Percentiles rank a stretch among this genome's conserved stretches.
Conservation (phyloP, 192 early-diverging fungal species). For the Entomortierella chlamydospora region DNA sequence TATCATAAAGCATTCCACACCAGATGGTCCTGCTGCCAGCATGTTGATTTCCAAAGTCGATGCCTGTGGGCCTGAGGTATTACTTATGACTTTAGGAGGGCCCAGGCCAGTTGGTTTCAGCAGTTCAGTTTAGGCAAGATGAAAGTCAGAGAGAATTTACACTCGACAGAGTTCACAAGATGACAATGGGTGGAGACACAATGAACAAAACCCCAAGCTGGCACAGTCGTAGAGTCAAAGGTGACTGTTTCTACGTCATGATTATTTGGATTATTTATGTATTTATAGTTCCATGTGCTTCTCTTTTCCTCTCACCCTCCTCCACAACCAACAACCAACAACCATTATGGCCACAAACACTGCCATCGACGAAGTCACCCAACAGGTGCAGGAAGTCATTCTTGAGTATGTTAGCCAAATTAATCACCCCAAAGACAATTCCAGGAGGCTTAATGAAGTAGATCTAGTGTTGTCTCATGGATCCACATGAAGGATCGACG, state of each 20-base stretch:
- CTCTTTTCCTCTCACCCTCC: not conserved
- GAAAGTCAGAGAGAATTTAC: no score
- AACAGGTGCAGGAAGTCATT: slow-evolving; percentile 47
- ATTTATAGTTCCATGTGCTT: not conserved
- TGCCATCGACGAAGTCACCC: slow-evolving; percentile 47
- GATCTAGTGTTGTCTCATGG: not conserved
- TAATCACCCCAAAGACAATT: no score
- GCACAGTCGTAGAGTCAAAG: no score
- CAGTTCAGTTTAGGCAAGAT: no score
- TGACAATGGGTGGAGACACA: no score
- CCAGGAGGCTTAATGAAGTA: not conserved
- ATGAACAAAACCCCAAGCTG: no score
- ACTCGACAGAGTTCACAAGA: no score
- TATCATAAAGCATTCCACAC: slow-evolving; percentile 19
- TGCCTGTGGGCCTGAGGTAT: not conserved
- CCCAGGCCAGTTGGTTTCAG: no score
- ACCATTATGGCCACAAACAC: slow-evolving; percentile 37
- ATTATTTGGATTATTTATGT: no score
- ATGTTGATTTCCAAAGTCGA: slow-evolving; percentile 2
- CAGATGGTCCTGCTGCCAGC: slow-evolving; percentile 47
- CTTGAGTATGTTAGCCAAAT: slow-evolving; percentile 29
- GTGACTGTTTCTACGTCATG: slow-evolving; percentile 33
- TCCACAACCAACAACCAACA: not conserved
- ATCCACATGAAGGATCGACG: not conserved
- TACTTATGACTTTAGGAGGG: no score